Percentiles rank a stretch among this genome's conserved stretches.
These are phyloP conservation scores for Solanum bukasovii DNA, from an alignment of 257 asterid species.

Conservation along the genomic window DNA sequence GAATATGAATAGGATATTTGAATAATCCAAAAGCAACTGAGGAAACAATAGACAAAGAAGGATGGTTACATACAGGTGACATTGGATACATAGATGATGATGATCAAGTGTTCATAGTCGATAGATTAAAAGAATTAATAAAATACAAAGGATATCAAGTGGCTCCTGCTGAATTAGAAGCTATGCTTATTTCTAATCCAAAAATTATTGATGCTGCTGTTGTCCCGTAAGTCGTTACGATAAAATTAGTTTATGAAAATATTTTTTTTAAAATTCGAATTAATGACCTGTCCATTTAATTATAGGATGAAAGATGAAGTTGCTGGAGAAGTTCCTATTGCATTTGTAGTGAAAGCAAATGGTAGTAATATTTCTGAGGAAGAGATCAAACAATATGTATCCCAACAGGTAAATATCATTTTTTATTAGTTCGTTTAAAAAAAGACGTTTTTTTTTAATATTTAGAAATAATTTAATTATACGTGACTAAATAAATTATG, in stretches of 20 bases:
- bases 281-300: background rate
- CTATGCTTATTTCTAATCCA: conserved; percentile 22
- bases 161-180: conserved; percentile 38
- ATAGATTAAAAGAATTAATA: conserved; percentile 28
- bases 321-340: conserved; percentile 25
- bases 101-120: conserved; percentile 25
- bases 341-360: background rate
- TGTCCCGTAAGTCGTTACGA: conserved; percentile 15
- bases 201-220: conserved; percentile 31
- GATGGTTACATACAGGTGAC: conserved; percentile 41
- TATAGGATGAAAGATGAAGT: conserved; percentile 16
- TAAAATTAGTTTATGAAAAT: background rate
- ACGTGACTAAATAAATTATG: fast-evolving
- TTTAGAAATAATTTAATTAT: background rate
- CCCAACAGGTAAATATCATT: conserved; percentile 6
- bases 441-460: background rate
- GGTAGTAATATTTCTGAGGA: background rate
- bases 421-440: background rate
- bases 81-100: conserved; percentile 28
- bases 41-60: conserved; percentile 23
- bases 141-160: conserved; percentile 42
- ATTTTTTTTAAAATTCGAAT: background rate
- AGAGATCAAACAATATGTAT: conserved; percentile 8
- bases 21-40: conserved; percentile 23
- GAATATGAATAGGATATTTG: conserved; percentile 18